These are phyloP conservation scores for Dictyostelium discoideum DNA, from an alignment of 78 protist species.

Conservation along the genomic window DNA sequence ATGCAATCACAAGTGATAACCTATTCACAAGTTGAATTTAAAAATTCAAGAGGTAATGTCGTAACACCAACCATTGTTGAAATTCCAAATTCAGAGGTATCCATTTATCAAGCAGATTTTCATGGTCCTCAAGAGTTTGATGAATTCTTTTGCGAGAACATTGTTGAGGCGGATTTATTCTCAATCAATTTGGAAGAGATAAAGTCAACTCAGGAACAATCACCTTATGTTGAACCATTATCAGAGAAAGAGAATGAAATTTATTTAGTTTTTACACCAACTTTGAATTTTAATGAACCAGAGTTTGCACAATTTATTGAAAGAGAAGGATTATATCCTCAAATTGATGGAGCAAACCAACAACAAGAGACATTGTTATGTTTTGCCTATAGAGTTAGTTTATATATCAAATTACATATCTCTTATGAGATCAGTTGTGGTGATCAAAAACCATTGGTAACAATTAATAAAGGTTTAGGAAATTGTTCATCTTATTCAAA, in stretches of 20 bases:
- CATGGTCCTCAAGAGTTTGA: background rate
- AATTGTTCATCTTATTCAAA: slow-evolving; percentile 20
- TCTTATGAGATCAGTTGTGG: background rate
- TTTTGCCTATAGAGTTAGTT: background rate
- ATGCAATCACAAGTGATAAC: background rate
- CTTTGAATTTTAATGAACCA: background rate
- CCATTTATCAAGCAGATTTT: background rate
- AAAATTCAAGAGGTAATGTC: background rate
- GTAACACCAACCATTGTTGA: background rate
- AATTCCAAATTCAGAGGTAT: background rate
- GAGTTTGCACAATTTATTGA: background rate
- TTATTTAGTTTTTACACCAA: background rate
- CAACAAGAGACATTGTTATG: background rate
- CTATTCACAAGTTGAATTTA: background rate
- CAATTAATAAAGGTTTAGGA: background rate
- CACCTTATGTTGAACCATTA: background rate
- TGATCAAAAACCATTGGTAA: background rate
- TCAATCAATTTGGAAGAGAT: background rate
- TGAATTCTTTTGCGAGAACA: background rate
- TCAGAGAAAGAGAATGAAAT: background rate
- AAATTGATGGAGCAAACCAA: background rate
- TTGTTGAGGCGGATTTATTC: background rate
- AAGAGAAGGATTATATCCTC: background rate
- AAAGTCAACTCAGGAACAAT: background rate
- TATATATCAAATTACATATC: background rate